Base-by-base conservation (phyloP, 106 monocot genomes). In the Acorus calamus region DNA sequence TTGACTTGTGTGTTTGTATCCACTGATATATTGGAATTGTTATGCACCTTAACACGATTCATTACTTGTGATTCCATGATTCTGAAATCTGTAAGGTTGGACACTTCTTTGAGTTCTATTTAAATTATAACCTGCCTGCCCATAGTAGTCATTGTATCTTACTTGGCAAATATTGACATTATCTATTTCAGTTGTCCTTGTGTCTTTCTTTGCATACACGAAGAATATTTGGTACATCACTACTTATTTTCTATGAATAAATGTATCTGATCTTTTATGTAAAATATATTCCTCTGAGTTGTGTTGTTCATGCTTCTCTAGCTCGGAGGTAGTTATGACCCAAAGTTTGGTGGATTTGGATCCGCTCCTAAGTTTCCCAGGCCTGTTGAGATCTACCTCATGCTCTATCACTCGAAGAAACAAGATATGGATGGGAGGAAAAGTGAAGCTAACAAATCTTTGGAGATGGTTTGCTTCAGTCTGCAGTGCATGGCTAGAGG, bases 361-460 rank as follows among this genome's bases (percentile, higher is more conserved):
- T 75, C 94, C 63, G 87, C 89, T 63, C 94, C 94, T 53, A 94
- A 94, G 71, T 94, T 94, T 66, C 94, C 94, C 43, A 80, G 94
- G 53, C 94, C 94, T 60, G 94, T 94, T 70, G 94, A 94, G 59
- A 66, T 79, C 11, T 68, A 53, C 63, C 75, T 84, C 57, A 79
- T 94, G 89, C 74, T 94, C 56, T 94, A 94, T 68, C 59, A 80
- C 48, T 81, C 79, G n/a, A 79, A 76, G 52, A 89, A 90, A 61
- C 56, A 82, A 4, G 52, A 49, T 47, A 84, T 80, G 48, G 68
- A 66, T 56, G 82, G 80, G 5, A 78, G 64, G 58, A 59, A 74
- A 55, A 73, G 41, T 64, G 94, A 90, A 71, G 79, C 89, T 46
- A 71, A 63, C 44, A 76, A 69, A 57, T 47, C 59, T 56, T 55